These are phyloP conservation scores for Phytophthora melonis DNA, from an alignment of 352 stramenopile genomes.

Conservation along the genomic window DNA sequence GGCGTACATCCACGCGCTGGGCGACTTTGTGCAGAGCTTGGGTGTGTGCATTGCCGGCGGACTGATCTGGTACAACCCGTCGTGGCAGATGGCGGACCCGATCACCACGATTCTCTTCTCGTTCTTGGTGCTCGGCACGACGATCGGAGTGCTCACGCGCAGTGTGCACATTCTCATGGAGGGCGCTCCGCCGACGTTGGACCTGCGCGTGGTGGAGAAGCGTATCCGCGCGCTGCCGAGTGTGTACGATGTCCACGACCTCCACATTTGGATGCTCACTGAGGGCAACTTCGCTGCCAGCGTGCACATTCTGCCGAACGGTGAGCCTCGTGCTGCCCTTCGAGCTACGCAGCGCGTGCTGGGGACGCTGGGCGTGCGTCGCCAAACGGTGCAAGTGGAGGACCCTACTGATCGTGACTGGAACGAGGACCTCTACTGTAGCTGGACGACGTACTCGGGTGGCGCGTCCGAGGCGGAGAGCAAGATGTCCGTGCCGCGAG, in stretches of 20 bases:
- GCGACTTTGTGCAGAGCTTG: constrained; percentile 97
- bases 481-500: constrained; percentile 81
- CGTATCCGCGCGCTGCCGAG: constrained; percentile 63
- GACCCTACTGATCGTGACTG: constrained; percentile 63
- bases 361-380: constrained; percentile 59
- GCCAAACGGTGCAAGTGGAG: constrained; percentile 80
- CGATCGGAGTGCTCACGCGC: constrained; percentile 91
- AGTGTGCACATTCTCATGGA: constrained; percentile 96
- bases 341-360: constrained; percentile 65
- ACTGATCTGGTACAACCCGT: constrained; percentile 97
- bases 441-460: constrained; percentile 57
- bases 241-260: constrained; percentile 96
- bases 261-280: constrained; percentile 98
- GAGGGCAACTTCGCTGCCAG: constrained; percentile 90
- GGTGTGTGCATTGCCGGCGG: constrained; percentile 96
- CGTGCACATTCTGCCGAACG: constrained; percentile 91
- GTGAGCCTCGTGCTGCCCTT: constrained; percentile 58
- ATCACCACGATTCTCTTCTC: constrained; percentile 98
- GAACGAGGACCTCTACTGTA: constrained; percentile 71
- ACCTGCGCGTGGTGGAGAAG: constrained; percentile 67
- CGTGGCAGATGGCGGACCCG: constrained; percentile 96
- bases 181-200: constrained; percentile 82
- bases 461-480: constrained; percentile 47
- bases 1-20: constrained; percentile 97
- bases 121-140: constrained; percentile 94